These are phyloP conservation scores for Houttuynia cordata DNA, from an alignment of 164 flowering plant genomes.

Conservation along the genomic window DNA sequence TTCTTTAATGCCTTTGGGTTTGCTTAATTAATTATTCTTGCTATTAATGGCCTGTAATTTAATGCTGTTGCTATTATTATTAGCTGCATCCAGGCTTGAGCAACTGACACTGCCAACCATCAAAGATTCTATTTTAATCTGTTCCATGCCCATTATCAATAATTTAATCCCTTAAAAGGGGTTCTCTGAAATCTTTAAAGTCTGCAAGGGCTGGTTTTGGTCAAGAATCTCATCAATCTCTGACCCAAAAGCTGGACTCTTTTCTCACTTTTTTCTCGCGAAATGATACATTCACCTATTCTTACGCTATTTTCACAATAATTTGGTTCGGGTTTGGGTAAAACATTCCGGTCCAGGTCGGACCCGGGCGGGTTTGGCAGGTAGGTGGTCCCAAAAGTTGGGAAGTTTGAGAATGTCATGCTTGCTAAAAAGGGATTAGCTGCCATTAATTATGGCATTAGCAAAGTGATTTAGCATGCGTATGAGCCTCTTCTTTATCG, in stretches of 20 bases:
- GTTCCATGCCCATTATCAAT: background rate
- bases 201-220: conserved; percentile 4
- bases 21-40: background rate
- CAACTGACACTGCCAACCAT: conserved; percentile 13
- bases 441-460: background rate
- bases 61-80: background rate
- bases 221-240: conserved; percentile 6
- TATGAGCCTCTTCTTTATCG: background rate
- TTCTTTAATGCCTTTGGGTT: background rate
- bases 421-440: background rate
- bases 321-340: too few species aligned
- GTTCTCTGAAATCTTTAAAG: background rate
- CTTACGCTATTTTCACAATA: too few species aligned
- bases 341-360: too few species aligned
- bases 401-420: background rate
- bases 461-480: background rate
- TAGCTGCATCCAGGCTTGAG: conserved; percentile 3
- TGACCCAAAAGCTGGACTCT: background rate
- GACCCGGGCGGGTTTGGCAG: background rate
- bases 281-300: background rate
- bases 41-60: background rate
- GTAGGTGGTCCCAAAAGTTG: background rate
- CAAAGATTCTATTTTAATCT: conserved; percentile 1
- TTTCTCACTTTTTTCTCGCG: background rate
- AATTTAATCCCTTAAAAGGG: background rate